These are phyloP conservation scores for Glaciozyma antarctica DNA, from an alignment of 768 basidiomycete species.

Conservation along the genomic window DNA sequence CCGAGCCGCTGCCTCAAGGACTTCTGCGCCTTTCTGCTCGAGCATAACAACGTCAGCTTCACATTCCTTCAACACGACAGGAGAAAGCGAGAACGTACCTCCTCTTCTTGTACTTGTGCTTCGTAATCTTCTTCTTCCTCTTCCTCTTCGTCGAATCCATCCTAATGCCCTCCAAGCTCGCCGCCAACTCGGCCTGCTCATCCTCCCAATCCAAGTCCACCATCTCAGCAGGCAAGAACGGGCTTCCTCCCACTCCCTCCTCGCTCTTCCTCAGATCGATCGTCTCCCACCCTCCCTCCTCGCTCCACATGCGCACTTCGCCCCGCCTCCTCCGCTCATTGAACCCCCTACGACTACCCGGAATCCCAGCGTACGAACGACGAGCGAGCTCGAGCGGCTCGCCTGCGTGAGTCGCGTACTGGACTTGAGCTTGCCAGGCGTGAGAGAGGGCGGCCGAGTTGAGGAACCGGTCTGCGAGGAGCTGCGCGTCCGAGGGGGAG, in stretches of 20 bases:
- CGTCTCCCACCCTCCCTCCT: conserved; percentile 14
- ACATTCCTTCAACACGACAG: background rate
- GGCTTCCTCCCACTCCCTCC: background rate
- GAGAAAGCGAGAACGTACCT: conserved; percentile 6
- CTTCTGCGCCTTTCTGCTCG: conserved; percentile 28
- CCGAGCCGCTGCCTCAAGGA: conserved; percentile 25
- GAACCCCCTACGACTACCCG: background rate
- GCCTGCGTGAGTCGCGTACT: conserved; percentile 1
- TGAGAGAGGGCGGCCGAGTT: conserved; percentile 14
- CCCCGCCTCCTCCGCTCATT: conserved; percentile 3
- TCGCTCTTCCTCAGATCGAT: conserved; percentile 6
- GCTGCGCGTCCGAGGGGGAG: conserved; percentile 15
- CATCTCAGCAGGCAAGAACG: conserved; percentile 27
- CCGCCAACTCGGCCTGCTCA: background rate
- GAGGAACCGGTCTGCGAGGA: conserved; percentile 25
- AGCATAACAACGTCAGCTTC: background rate
- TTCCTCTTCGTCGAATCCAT: conserved; percentile 30
- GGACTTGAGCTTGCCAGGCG: conserved; percentile 10
- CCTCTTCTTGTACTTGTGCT: conserved; percentile 31
- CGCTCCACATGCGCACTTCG: conserved; percentile 20
- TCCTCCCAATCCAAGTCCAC: conserved; percentile 19
- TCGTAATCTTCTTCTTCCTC: conserved; percentile 22
- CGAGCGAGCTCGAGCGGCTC: conserved; percentile 19
- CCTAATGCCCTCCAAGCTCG: background rate
- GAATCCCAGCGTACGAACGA: conserved; percentile 6